Base-by-base conservation (phyloP, 2,329 filamentous ascomycete genomes). In the Trichophyton verrucosum region DNA sequence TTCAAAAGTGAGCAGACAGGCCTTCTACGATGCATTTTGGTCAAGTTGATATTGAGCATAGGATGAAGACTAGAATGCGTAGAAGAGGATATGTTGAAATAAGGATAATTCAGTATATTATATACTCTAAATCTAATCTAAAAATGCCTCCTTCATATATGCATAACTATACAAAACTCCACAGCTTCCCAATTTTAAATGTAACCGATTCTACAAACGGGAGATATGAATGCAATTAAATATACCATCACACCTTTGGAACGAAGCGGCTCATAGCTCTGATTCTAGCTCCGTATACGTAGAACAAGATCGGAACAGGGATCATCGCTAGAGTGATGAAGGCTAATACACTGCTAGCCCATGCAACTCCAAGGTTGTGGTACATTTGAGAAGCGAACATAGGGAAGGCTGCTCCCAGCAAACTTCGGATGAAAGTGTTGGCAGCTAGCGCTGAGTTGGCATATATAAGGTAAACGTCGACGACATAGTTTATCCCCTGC, bases 381-480 rank as follows among this genome's bases (percentile, higher is more conserved):
- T 72, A 76, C 72, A 76, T 74, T 55, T 71, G 67, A 13, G 64
- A 64, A 3, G 71, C 86, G 70, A 91, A 91, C 1, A 91, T 76
- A 13, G 88, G 87, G 66, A 91, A 91, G 2, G 84, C 82, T 59
- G 89, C 89, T 62, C 87, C 91, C 76, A 95, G 94, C 20, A 81
- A 78, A 65, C 86, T 90, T 59, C 91, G 82, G 61, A 87, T 82
- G 71, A 94, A 89, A 55, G 86, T 87, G 68, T 95, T 94, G 51
- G 90, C 89, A 11, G 91, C 89, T 72, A 96, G 79, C 3, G 90
- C 89, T 61, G 75, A 78, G 13, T 77, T 77, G 17, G 76, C 75
- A 66, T 76, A 77, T 17, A 74, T 68, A 2, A 76, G 76, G 68
- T 77, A 78, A 13, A 75, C 76, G 68, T 86, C 83, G 9, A 92